Conservation (phyloP, 345 rosid species). For the Populus davidiana region DNA sequence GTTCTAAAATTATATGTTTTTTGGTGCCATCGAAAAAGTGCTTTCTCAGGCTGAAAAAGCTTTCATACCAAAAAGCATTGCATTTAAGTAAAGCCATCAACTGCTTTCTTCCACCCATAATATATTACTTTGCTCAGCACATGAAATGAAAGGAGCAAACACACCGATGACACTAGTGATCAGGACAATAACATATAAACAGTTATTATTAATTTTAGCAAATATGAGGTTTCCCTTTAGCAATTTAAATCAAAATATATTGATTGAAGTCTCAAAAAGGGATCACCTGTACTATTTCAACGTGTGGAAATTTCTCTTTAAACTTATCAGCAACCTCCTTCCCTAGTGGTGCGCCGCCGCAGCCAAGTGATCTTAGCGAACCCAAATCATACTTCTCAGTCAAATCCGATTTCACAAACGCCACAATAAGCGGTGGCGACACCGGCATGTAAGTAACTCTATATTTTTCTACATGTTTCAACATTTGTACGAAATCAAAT, state of each 20-base stretch:
- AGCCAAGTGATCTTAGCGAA: slow-evolving; percentile 50
- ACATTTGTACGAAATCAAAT: slow-evolving; percentile 43
- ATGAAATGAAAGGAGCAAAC: too few relatives aligned
- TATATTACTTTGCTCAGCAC: too few relatives aligned
- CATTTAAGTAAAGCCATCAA: too few relatives aligned
- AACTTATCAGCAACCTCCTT: slow-evolving; percentile 69
- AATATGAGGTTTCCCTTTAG: too few relatives aligned
- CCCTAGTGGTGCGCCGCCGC: slow-evolving; percentile 86
- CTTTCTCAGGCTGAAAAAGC: too few relatives aligned
- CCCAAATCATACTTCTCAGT: slow-evolving; percentile 61
- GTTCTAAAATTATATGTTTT: too few relatives aligned
- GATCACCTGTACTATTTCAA: slow-evolving; percentile 60
- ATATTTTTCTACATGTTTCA: slow-evolving; percentile 47
- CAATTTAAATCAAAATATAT: background rate
- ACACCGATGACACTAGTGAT: too few relatives aligned
- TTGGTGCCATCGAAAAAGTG: background rate
- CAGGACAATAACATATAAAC: too few relatives aligned
- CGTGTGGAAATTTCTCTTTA: slow-evolving; percentile 63
- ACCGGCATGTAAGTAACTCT: slow-evolving; percentile 64
- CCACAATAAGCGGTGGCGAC: slow-evolving; percentile 74
- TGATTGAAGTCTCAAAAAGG: background rate
- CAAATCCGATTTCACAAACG: slow-evolving; percentile 60
- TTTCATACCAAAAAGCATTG: too few relatives aligned
- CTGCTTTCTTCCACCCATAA: too few relatives aligned
- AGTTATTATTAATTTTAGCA: too few relatives aligned